phyloP scores from a whole-genome alignment of 2,329 filamentous ascomycete species.

The Claviceps humidiphila region DNA sequence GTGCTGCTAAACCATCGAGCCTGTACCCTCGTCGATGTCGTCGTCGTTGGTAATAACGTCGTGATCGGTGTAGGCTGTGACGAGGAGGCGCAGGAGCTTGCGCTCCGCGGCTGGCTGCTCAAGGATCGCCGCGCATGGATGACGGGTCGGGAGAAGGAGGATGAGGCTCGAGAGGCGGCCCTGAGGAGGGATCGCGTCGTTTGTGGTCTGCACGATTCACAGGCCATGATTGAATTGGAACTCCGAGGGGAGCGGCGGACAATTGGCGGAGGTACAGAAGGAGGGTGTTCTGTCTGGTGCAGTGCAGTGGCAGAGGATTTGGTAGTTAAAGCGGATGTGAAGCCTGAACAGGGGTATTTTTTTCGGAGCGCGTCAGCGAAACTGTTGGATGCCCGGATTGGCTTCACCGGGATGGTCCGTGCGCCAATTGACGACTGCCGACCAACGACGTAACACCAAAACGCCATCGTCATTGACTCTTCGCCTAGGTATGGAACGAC shows the following conservation, averaged over 20 bases:
- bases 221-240: conserved; percentile 25
- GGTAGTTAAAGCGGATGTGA: background rate
- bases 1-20: conserved; percentile 25
- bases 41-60: background rate
- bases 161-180: conserved; percentile 17
- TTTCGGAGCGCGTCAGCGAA: background rate
- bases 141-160: conserved; percentile 10
- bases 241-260: background rate
- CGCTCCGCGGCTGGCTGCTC: background rate
- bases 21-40: conserved; percentile 9
- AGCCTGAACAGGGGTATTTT: background rate
- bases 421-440: background rate
- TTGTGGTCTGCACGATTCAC: conserved; percentile 34
- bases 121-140: conserved; percentile 11
- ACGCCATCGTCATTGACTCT: conserved; percentile 1
- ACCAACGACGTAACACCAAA: too few relatives aligned
- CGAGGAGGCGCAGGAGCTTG: background rate
- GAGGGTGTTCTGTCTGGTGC: background rate
- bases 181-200: conserved; percentile 25
- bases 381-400: background rate
- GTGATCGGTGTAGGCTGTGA: background rate
- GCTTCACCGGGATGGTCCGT: conserved; percentile 1
- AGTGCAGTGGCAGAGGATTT: background rate
- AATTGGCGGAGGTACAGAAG: background rate
- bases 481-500: background rate